Evolutionary conservation across 352 stramenopile species (phyloP), one percentile per base, ranked within the genome.

Genomic region (Phytophthora idaei): DNA sequence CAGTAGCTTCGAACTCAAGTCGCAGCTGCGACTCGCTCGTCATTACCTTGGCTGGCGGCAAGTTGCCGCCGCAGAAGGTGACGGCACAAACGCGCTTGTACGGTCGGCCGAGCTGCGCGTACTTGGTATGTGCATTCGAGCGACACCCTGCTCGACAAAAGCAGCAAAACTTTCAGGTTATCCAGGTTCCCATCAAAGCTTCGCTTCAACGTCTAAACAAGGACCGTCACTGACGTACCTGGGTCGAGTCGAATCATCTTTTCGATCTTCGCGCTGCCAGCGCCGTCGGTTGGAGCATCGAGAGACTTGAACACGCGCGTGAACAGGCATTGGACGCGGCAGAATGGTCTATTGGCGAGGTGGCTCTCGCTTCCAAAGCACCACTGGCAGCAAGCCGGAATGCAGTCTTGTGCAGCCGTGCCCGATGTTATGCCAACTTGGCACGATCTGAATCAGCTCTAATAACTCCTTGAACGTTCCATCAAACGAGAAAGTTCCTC

Each of bases 401-500:
- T 34, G 29, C 17, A 21, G 17, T 4, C 7, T 34, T 8, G 29
- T 34, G 46, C 39, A 3, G 14, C 14, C 42, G 15, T 29, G 3
- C 15, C 42, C 47, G 3, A 32, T 21, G 17, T 21, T 21, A 21
- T 21, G 32, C 15, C 34, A 39, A 39, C 17, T 21, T 21, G 17
- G 17, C 17, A 21, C 17, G 17, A 21, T 21, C 17, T n/a, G 34
- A 47, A 46, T 47, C 51, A 57, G 36, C 36, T 11, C 10, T 5
- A 11, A 17, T 4, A n/a, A 27, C 17, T 21, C n/a, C 7, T 56
- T 56, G 56, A 48, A 41, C 34, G n/a, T 51, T 64, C 57, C 34
- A 28, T 5, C 57, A 37, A 57, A 58, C n/a, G 9, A 41, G 57
- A 65, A 65, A 5, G 32, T 58, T 65, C 57, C 48, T 17, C 1